Base-by-base conservation (phyloP, 805 yeast species). In the Maudiozyma serrabonitensis region DNA sequence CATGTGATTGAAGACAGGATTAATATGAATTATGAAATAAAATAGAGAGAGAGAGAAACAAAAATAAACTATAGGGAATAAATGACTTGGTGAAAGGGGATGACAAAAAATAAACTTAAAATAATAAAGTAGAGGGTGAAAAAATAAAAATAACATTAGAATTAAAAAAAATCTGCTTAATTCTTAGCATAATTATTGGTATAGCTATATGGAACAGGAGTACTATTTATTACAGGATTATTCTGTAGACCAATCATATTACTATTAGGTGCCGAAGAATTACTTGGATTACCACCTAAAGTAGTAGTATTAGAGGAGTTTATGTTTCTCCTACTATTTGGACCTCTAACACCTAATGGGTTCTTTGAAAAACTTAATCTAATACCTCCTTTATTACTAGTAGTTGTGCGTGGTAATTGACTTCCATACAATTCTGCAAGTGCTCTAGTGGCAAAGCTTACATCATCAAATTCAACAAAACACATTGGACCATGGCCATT, bases 381-480 rank as follows among this genome's bases (percentile, higher is more conserved):
- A 48, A 93, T 91, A 26, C 99, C 99, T 38, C 98, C 98, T 65
- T 93, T 93, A 46, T 62, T 67, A 39, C 62, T 66, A 9, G 57
- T 76, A 44, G 76, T 69, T 4, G 87, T 78, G 61, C 96, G 78
- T 31, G 95, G 95, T 59, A 93, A 75, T 11, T 93, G 88, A 54
- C 93, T 76, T 15, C 99, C 99, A 63, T 93, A 93, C 45, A 93
- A 72, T 68, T 90, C 96, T 32, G 95, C 95, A 52, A 93, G 73
- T 0, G 98, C 97, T 59, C 87, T 76, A 1, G 98, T 88, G 1
- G 99, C 99, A 68, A 80, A 84, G 3, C 85, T 82, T 47, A 93
- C 95, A 66, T 91, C 97, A 59, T 93, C 99, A 71, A 93, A 93
- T 72, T 93, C 99, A 48, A 93, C 99, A 74, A 93, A 93, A 68